Evolutionary conservation across 73 alveolate species (phyloP).

Genomic region (Paramecium bursaria): DNA sequence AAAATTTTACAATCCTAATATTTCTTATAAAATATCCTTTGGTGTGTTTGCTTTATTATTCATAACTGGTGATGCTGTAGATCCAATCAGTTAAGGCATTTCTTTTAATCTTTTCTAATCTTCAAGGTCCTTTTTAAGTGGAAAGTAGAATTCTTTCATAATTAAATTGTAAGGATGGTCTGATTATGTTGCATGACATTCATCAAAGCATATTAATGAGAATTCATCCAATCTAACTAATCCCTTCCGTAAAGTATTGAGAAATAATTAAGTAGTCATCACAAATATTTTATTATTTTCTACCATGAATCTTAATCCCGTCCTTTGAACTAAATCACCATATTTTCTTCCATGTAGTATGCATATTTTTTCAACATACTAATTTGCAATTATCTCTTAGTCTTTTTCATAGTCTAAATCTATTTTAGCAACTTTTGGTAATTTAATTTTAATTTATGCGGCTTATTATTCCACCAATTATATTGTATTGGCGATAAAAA

Average conservation of each 20-base stretch:
- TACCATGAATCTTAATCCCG: conserved; percentile 8
- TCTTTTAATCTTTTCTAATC: background rate
- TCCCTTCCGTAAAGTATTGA: conserved; percentile 34
- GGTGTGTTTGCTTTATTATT: background rate
- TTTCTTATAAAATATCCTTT: background rate
- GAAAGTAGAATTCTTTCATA: conserved; percentile 15
- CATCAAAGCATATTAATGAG: conserved; percentile 21
- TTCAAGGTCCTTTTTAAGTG: background rate
- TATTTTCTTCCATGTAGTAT: conserved; percentile 47
- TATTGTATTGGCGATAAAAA: conserved; percentile 17
- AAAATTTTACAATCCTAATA: background rate
- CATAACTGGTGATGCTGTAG: conserved; percentile 58
- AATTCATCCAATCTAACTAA: background rate
- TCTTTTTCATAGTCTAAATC: background rate
- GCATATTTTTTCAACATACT: background rate
- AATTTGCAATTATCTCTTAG: background rate
- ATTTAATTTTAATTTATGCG: background rate
- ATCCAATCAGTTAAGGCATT: conserved; percentile 21
- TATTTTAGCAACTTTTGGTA: conserved; percentile 50
- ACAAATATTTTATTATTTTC: conserved; percentile 9
- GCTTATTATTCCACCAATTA: conserved; percentile 34
- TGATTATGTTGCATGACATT: conserved; percentile 29
- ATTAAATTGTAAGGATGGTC: conserved; percentile 42
- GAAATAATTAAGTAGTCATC: conserved; percentile 19
- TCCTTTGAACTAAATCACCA: background rate